phyloP scores from a whole-genome alignment of 2,329 filamentous ascomycete genomes.

The Clonostachys byssicola region DNA sequence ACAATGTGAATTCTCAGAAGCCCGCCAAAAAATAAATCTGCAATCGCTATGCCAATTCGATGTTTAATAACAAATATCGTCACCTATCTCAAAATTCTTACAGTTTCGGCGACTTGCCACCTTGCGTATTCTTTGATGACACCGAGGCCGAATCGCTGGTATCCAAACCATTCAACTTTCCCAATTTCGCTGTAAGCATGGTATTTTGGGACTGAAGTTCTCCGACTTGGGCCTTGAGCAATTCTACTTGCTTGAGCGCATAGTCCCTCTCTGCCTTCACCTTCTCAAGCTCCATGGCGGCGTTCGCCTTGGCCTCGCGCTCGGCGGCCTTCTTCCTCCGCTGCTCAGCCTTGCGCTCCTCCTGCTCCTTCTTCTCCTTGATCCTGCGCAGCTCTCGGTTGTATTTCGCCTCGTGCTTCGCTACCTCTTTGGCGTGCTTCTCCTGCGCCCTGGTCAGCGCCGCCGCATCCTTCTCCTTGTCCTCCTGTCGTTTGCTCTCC shows the following conservation, averaged over 20 bases:
- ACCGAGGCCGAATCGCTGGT: not conserved
- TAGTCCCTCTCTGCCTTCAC: slow-evolving; percentile 45
- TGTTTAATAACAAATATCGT: no score
- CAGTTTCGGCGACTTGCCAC: no score
- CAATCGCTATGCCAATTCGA: no score
- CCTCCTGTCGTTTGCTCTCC: slow-evolving; percentile 37
- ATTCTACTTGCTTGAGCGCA: slow-evolving; percentile 45
- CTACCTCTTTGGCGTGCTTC: slow-evolving; percentile 58
- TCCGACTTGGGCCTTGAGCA: slow-evolving; percentile 50
- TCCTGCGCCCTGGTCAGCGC: slow-evolving; percentile 54
- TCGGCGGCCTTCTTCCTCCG: slow-evolving; percentile 44
- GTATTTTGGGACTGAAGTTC: slow-evolving; percentile 59
- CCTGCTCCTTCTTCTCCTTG: slow-evolving; percentile 58
- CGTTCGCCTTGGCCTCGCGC: slow-evolving; percentile 44
- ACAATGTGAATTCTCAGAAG: no score
- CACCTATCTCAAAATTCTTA: no score
- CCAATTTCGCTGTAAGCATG: slow-evolving; percentile 48
- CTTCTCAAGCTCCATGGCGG: slow-evolving; percentile 49
- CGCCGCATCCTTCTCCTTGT: slow-evolving; percentile 42
- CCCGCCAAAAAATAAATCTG: no score
- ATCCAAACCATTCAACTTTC: slow-evolving; percentile 19
- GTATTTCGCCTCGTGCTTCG: slow-evolving; percentile 65
- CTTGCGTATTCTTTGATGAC: not conserved
- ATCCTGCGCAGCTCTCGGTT: slow-evolving; percentile 60
- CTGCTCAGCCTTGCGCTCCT: slow-evolving; percentile 55